These are phyloP conservation scores for Fraxinus anomala DNA, from an alignment of 257 asterid species.

Conservation along the genomic window DNA sequence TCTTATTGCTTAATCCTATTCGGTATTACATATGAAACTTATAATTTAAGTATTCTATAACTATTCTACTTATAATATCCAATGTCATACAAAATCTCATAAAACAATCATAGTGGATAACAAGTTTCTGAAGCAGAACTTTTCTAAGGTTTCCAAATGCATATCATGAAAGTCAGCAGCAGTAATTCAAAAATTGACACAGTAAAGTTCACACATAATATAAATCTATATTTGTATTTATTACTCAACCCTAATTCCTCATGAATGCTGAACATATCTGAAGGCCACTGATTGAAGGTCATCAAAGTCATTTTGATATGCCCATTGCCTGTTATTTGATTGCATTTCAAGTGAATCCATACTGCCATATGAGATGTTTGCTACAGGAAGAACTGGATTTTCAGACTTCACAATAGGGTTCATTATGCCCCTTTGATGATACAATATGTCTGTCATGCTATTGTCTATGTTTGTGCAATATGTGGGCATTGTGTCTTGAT, in stretches of 20 bases:
- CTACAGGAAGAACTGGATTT: conserved; percentile 35
- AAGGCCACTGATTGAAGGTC: conserved; percentile 73
- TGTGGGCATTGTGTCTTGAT: conserved; percentile 40
- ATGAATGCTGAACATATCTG: conserved; percentile 50
- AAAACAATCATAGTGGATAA: conserved; percentile 19
- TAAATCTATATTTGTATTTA: background rate
- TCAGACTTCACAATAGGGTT: conserved; percentile 37
- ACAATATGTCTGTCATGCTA: conserved; percentile 20
- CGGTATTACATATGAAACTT: too few relatives aligned
- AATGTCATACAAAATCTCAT: conserved; percentile 21
- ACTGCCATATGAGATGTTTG: conserved; percentile 42
- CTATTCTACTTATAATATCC: conserved; percentile 14
- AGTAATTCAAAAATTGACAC: background rate
- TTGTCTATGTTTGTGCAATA: conserved; percentile 32
- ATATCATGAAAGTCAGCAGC: background rate
- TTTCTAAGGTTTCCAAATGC: conserved; percentile 38
- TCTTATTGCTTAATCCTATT: too few relatives aligned
- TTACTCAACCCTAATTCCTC: conserved; percentile 26
- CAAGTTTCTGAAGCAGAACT: conserved; percentile 21
- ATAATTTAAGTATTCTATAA: conserved; percentile 13
- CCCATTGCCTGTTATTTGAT: conserved; percentile 53
- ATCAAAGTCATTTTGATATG: conserved; percentile 51
- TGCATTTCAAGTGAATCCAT: conserved; percentile 59
- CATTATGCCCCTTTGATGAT: conserved; percentile 15
- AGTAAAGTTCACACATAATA: background rate